Evolutionary conservation across 169 alveolate genomes (phyloP), one percentile per base, ranked within the genome.

Genomic region (Miamiensis avidus): DNA sequence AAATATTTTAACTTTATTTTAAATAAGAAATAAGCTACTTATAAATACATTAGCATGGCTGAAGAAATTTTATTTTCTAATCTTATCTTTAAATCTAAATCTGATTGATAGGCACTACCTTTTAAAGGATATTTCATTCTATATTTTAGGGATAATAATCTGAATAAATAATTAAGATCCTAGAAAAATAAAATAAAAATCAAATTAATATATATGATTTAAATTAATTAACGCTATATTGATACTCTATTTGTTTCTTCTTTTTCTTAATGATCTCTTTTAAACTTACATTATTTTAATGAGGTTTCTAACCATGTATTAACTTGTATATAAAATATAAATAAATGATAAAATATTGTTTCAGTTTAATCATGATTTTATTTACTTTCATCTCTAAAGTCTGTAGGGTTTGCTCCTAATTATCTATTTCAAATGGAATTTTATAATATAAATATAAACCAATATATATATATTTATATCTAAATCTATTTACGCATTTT

Each of bases 191-290:
- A n/a, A n/a, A n/a, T n/a, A n/a, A n/a, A n/a, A n/a, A n/a, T n/a
- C n/a, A n/a, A n/a, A n/a, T n/a, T n/a, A n/a, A n/a, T n/a, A n/a
- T n/a, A n/a, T n/a, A n/a, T n/a, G n/a, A n/a, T n/a, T n/a, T n/a
- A n/a, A n/a, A n/a, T n/a, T n/a, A n/a, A n/a, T n/a, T n/a, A n/a
- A n/a, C n/a, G n/a, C n/a, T n/a, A n/a, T n/a, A n/a, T n/a, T n/a
- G n/a, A n/a, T n/a, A n/a, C n/a, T n/a, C n/a, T 79, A 29, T 79
- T 79, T 79, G 28, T 79, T 29, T 79, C 84, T 49, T 65, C 84
- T 6, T n/a, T 64, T 28, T 72, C 65, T 49, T 65, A 34, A 34
- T 49, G 29, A 20, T 49, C 20, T 79, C 64, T 79, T 79, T 79
- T 20, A 28, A 34, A 65, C 30, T 34, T 79, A 29, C 64, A 34